Evolutionary conservation across 371 early-diverging fungal species (phyloP).

Genomic region (Zychaea mexicana): DNA sequence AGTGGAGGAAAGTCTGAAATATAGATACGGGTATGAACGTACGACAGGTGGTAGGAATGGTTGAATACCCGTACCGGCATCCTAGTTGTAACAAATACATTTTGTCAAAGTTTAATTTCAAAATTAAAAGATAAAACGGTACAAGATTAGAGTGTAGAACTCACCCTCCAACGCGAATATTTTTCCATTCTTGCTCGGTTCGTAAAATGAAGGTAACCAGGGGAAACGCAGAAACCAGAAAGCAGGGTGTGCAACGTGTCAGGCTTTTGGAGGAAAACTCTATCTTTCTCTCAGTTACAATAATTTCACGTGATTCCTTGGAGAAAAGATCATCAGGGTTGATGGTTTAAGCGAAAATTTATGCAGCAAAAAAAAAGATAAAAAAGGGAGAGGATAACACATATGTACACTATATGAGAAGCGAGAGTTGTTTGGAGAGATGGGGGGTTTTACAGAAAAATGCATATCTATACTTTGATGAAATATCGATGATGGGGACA

Average conservation of each 20-base stretch:
- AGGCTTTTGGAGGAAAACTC: no score
- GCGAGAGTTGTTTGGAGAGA: no score
- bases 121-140: background rate
- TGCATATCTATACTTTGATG: no score
- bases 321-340: no score
- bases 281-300: no score
- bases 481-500: background rate
- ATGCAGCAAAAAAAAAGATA: no score
- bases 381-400: no score
- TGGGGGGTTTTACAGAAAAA: no score
- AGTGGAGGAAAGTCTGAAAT: background rate
- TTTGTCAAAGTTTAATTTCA: background rate
- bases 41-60: conserved; percentile 86
- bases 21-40: conserved; percentile 13
- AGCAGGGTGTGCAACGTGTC: no score
- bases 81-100: conserved; percentile 38
- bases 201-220: background rate
- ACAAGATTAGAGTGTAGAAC: conserved; percentile 12
- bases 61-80: conserved; percentile 86
- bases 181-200: conserved; percentile 52
- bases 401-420: no score
- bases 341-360: no score
- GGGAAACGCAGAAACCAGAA: background rate
- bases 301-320: no score
- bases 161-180: conserved; percentile 72